Conservation (phyloP, 2,329 filamentous ascomycete species). For the Colletotrichum cuscutae region DNA sequence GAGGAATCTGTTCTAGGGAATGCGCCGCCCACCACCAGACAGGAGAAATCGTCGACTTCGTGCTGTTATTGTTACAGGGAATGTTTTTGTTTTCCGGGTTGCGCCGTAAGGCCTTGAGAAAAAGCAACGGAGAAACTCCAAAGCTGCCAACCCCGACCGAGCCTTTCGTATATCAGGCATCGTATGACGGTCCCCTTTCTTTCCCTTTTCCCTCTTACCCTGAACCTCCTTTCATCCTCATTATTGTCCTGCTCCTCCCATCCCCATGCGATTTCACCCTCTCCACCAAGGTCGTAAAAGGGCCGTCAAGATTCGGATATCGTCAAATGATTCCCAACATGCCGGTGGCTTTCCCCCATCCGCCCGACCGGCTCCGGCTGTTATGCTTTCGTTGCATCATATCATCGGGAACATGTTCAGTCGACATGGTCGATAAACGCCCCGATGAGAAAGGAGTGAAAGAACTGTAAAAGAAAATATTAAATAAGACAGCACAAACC, state of each 20-base stretch:
- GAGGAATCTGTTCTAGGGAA: conserved; percentile 14
- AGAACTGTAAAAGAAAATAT: conserved; percentile 13
- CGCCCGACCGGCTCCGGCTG: conserved; percentile 7
- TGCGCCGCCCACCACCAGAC: conserved; percentile 15
- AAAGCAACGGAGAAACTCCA: not conserved
- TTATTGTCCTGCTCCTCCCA: conserved; percentile 15
- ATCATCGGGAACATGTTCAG: not conserved
- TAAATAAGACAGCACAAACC: conserved; percentile 18
- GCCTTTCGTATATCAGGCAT: conserved; percentile 21
- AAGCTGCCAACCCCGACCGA: not conserved
- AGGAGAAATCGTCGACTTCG: conserved; percentile 28
- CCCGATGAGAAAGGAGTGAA: not conserved
- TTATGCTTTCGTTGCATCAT: conserved; percentile 34
- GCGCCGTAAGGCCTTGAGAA: not conserved
- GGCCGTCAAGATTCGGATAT: conserved; percentile 30
- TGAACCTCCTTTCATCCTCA: not conserved
- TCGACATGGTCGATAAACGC: not conserved
- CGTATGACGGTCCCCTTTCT: not conserved
- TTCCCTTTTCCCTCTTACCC: not conserved
- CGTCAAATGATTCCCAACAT: conserved; percentile 21
- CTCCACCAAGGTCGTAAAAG: conserved; percentile 22
- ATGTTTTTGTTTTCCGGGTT: not conserved
- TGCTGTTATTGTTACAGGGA: conserved; percentile 30
- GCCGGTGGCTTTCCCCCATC: not conserved
- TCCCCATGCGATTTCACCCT: not conserved